Base-by-base conservation (phyloP, 2,329 filamentous ascomycete species). In the Phoma sp. region DNA sequence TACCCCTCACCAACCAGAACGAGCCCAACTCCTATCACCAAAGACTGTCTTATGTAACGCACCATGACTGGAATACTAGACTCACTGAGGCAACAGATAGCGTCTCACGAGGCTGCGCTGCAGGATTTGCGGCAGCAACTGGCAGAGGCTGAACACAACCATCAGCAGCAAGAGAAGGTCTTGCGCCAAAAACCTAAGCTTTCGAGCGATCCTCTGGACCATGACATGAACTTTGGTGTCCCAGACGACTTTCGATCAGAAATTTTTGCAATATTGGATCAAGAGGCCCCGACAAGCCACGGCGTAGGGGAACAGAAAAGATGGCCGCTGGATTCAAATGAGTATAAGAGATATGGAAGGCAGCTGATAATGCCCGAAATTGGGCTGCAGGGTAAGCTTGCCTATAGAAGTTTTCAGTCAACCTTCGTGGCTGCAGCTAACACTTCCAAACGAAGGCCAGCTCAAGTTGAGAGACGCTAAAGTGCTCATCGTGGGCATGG, bases 301-400 rank as follows among this genome's bases (percentile, higher is more conserved):
- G n/a, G 18, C 37, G 29, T 25, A 23, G n/a, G 2, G 24, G 46
- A 50, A 33, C 11, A 2, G 18, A 58, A 46, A 41, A 61, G 51
- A 56, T 93, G 90, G 88, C 90, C 90, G 0, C 79, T 96, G 2
- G 74, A 77, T 4, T 77, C 80, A 13, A 84, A 89, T 4, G 92
- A 97, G 65, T 96, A 96, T 72, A 85, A 86, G 60, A 84, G 93
- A 57, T 98, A 98, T 77, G 92, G 91, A 7, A 83, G 93, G 35
- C 93, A 97, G 76, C 87, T 98, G 79, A 93, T 98, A 60, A 85
- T 97, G 56, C 89, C 91, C 0, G 85, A 89, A 52, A 81, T 97
- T 57, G 92, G 93, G 0, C 79, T 96, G 1, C 80, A 86, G 73
- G 91, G 89, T 89, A 43, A 57, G 73, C 60, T 18, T 5, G 22